Base-by-base conservation (phyloP, 1,284 basidiomycete species). In the Cryptococcus hybrid region DNA sequence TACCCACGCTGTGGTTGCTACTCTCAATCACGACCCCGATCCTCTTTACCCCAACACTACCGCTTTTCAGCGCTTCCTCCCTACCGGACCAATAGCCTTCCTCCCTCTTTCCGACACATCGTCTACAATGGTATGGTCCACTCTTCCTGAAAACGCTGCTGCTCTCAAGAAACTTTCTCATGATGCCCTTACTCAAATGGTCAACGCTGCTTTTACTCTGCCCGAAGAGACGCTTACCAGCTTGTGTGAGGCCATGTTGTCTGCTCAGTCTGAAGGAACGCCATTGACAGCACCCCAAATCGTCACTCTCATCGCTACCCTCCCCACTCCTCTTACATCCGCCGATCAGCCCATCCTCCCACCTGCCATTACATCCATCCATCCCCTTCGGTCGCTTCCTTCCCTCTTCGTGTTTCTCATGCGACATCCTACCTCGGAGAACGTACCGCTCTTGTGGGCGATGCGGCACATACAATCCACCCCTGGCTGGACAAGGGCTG, bases 391-490 rank as follows among this genome's bases (percentile, higher is more conserved):
- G 81, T 89, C 42, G 94, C 94, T 0, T 89, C 88, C 2, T 99
- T 99, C 80, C 95, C 96, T 0, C 81, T 99, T 13, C 84, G 87
- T 35, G 87, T 92, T 63, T 89, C 85, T 53, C 96, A 99, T 68
- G 88, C 91, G 0, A 91, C 94, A 55, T 79, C 84, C 0, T 99
- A 99, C 75, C 89, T 93, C 18, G 76, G 79, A 7, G 83, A 85
- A 1, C 84, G 95, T 2, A 94, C 90, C 0, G 93, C 88, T 1
- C 84, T 99, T 2, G 85, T 99, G 1, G 96, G 96, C 4, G 96
- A 99, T 76, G 94, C 96, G 1, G 95, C 94, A 12, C 96, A 99
- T 71, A 91, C 91, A 0, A 84, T 92, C 4, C 96, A 99, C 96
- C 96, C 0, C 84, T 99, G n/a, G 95, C 94, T 0, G 96, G 96